Conservation (phyloP, 1,139 yeast genomes). For the Saccharomycopsis crataegensis region DNA sequence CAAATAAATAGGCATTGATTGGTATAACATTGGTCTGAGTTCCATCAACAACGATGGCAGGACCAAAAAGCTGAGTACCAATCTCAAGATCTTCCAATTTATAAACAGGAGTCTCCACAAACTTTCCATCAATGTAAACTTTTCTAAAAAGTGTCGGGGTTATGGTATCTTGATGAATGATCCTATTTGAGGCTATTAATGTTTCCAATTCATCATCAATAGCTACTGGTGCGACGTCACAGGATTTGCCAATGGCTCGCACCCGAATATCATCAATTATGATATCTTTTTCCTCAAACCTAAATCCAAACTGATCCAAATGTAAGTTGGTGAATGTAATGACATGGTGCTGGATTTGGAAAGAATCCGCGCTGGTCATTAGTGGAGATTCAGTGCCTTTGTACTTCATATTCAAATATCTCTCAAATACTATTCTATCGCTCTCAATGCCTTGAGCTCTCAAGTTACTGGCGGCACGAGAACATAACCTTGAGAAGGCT, state of each 20-base stretch:
- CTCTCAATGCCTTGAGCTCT: slow-evolving; percentile 40
- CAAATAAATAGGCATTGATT: slow-evolving; percentile 58
- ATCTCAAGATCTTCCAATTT: slow-evolving; percentile 40
- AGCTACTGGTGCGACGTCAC: slow-evolving; percentile 26
- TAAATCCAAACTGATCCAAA: slow-evolving; percentile 63
- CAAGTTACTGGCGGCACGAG: slow-evolving; percentile 32
- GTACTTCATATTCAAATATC: slow-evolving; percentile 69
- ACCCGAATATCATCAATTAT: slow-evolving; percentile 81
- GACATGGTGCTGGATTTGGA: slow-evolving; percentile 26
- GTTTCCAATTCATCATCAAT: slow-evolving; percentile 32
- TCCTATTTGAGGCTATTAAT: slow-evolving; percentile 8
- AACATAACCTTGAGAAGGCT: slow-evolving; percentile 24
- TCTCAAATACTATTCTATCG: slow-evolving; percentile 40
- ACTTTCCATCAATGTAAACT: slow-evolving; percentile 43
- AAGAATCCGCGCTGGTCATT: slow-evolving; percentile 41
- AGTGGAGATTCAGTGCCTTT: slow-evolving; percentile 83
- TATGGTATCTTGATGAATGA: slow-evolving; percentile 23
- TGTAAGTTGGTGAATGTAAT: slow-evolving; percentile 44
- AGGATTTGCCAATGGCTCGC: slow-evolving; percentile 50
- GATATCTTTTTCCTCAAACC: slow-evolving; percentile 48
- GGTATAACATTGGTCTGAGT: slow-evolving; percentile 84
- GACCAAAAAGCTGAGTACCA: slow-evolving; percentile 60
- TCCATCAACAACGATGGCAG: slow-evolving; percentile 76
- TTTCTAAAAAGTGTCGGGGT: slow-evolving; percentile 28
- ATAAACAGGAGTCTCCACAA: slow-evolving; percentile 47